These are phyloP conservation scores for Gymnopus androsaceus DNA, from an alignment of 1,284 basidiomycete genomes.

Conservation along the genomic window DNA sequence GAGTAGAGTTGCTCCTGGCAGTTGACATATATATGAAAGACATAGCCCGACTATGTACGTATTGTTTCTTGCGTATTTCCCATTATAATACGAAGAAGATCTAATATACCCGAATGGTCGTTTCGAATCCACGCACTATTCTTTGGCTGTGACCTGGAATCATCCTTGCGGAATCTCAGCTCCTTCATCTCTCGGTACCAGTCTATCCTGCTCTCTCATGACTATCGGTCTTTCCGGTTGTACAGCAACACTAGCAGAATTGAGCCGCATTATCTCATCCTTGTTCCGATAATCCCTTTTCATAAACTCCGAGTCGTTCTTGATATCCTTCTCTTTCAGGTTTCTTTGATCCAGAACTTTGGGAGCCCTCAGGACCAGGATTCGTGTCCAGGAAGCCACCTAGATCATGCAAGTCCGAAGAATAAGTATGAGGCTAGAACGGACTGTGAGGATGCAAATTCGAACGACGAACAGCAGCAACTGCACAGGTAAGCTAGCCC, in stretches of 20 bases:
- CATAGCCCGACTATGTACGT: no score
- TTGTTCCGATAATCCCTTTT: constrained; percentile 2
- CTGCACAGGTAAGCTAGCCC: constrained; percentile 5
- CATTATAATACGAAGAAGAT: no score
- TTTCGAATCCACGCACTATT: no score
- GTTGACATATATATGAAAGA: no score
- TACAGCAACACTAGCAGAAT: not conserved
- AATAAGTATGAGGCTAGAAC: not conserved
- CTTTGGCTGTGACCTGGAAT: no score
- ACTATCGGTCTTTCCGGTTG: not conserved
- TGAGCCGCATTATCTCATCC: not conserved
- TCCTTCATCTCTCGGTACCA: not conserved
- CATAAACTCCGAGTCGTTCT: not conserved
- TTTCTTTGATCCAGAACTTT: not conserved
- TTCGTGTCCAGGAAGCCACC: constrained; percentile 1
- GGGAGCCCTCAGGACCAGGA: constrained; percentile 3
- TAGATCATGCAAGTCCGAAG: not conserved
- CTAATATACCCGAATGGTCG: no score
- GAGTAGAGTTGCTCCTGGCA: no score
- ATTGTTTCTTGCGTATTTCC: no score
- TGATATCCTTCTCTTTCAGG: not conserved
- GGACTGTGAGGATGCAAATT: not conserved
- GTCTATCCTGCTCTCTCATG: not conserved
- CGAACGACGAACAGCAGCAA: not conserved
- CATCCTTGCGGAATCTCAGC: no score